phyloP scores from a whole-genome alignment of 768 basidiomycete species.

The Xerocomus spinulosus region DNA sequence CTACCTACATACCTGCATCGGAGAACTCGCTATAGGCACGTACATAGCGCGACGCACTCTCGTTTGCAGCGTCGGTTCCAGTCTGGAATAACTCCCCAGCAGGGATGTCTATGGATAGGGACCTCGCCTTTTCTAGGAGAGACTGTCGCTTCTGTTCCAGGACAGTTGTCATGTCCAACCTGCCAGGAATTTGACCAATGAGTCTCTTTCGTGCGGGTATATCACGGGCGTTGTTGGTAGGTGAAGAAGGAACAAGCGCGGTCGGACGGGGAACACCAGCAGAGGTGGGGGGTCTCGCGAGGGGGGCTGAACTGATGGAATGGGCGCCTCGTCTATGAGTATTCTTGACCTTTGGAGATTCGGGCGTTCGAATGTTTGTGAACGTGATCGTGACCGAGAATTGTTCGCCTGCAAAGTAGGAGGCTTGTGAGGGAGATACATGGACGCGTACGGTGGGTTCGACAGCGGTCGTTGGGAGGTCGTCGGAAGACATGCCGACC shows the following conservation, averaged over 20 bases:
- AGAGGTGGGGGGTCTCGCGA: conserved; percentile 79
- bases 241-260: conserved; percentile 23
- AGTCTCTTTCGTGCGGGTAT: conserved; percentile 46
- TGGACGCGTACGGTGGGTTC: conserved; percentile 62
- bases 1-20: conserved; percentile 13
- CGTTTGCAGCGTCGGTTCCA: conserved; percentile 8
- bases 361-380: conserved; percentile 68
- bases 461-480: conserved; percentile 12
- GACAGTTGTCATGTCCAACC: conserved; percentile 42
- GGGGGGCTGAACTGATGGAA: conserved; percentile 77
- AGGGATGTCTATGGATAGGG: conserved; percentile 62
- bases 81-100: conserved; percentile 41
- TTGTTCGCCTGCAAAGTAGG: conserved; percentile 89
- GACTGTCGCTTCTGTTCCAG: conserved; percentile 52
- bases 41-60: conserved; percentile 22
- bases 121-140: conserved; percentile 47
- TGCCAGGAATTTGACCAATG: conserved; percentile 42
- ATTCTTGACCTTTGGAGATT: conserved; percentile 32
- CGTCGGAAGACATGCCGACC: conserved; percentile 17
- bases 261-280: conserved; percentile 54
- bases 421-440: conserved; percentile 76
- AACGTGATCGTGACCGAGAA: conserved; percentile 85
- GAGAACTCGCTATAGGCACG: conserved; percentile 31
- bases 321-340: conserved; percentile 69
- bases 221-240: conserved; percentile 26